Conservation (phyloP, 2,329 filamentous ascomycete species). For the Colletotrichum sublineola region DNA sequence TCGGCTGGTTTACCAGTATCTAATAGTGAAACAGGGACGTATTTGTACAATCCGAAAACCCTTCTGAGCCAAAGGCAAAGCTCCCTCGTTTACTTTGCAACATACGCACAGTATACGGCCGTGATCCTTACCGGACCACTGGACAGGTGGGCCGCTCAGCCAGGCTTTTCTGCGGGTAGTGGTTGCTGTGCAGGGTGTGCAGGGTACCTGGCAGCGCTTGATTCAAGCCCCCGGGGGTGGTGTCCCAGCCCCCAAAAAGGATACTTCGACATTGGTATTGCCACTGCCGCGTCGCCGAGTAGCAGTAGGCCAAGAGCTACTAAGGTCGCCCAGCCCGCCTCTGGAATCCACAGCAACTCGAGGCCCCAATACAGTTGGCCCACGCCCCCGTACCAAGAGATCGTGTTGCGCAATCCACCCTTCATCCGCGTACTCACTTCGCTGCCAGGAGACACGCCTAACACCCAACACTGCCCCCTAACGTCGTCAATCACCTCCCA, state of each 20-base stretch:
- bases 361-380: constrained; percentile 39
- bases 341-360: constrained; percentile 40
- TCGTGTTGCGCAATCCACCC: constrained; percentile 41
- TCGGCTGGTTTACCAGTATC: constrained; percentile 22
- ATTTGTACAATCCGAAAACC: not conserved
- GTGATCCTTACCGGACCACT: not conserved
- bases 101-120: not conserved
- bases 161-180: constrained; percentile 12
- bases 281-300: constrained; percentile 24
- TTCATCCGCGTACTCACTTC: constrained; percentile 14
- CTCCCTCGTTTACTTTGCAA: not conserved
- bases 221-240: not conserved
- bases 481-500: constrained; percentile 5
- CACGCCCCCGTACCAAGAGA: constrained; percentile 42
- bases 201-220: not conserved
- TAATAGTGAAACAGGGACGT: constrained; percentile 40
- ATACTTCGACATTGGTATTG: constrained; percentile 27
- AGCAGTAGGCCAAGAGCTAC: constrained; percentile 35
- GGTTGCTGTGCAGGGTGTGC: constrained; percentile 1
- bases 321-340: constrained; percentile 35
- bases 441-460: constrained; percentile 14
- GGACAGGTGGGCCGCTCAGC: constrained; percentile 9
- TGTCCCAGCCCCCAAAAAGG: constrained; percentile 23
- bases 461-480: constrained; percentile 9
- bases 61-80: not conserved